These are phyloP conservation scores for Arachnomyces sp. DNA, from an alignment of 2,329 filamentous ascomycete genomes.

Conservation along the genomic window DNA sequence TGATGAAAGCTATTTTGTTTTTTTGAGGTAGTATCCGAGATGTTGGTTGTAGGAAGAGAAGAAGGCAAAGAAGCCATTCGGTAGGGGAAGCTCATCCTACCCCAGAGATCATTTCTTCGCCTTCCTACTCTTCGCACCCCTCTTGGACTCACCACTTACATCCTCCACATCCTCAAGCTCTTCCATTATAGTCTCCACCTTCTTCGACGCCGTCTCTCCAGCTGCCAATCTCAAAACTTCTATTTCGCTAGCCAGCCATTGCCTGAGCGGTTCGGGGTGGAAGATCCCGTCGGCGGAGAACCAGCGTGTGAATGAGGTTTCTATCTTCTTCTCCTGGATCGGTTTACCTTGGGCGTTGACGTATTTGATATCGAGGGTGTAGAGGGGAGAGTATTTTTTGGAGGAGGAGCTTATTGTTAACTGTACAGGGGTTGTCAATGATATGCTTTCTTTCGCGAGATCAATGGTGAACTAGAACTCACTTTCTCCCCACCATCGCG, in stretches of 20 bases:
- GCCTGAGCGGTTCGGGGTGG: conserved; percentile 52
- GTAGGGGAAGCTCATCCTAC: too few relatives aligned
- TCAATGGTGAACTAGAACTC: conserved; percentile 15
- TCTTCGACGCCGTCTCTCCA: conserved; percentile 27
- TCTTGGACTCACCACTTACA: conserved; percentile 3
- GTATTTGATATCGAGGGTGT: conserved; percentile 59
- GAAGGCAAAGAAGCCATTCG: too few relatives aligned
- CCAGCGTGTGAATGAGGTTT: conserved; percentile 53
- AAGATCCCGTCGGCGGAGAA: conserved; percentile 52
- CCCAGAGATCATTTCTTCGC: neutral
- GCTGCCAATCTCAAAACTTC: conserved; percentile 46
- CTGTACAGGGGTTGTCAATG: conserved; percentile 4
- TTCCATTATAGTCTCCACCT: conserved; percentile 8
- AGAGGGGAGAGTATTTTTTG: conserved; percentile 73
- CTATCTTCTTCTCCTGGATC: conserved; percentile 40
- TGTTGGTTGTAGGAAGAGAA: too few relatives aligned
- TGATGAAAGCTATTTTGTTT: too few relatives aligned
- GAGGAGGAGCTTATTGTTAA: conserved; percentile 58
- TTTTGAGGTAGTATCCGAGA: too few relatives aligned
- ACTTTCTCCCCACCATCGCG: conserved; percentile 52
- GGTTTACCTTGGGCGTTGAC: conserved; percentile 31
- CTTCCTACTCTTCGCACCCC: neutral
- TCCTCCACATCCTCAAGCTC: conserved; percentile 4
- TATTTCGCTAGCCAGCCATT: conserved; percentile 52
- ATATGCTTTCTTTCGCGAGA: neutral